phyloP scores from a whole-genome alignment of 805 yeast species.

The Suhomyces sp. region DNA sequence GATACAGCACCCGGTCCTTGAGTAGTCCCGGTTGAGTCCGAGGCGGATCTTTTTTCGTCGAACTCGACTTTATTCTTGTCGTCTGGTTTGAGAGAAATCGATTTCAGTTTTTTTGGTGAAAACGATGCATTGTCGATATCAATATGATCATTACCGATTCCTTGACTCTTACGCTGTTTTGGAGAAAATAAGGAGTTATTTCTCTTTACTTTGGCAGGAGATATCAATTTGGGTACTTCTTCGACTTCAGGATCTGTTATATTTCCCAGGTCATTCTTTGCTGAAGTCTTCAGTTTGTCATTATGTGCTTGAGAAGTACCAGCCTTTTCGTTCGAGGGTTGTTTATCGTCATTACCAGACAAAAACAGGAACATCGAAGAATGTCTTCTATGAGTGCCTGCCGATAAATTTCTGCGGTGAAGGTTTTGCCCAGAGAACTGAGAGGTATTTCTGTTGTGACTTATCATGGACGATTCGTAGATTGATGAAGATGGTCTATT shows the following conservation, averaged over 20 bases:
- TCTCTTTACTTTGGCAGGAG: constrained; percentile 26
- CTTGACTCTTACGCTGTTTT: constrained; percentile 8
- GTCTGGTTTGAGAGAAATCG: constrained; percentile 16
- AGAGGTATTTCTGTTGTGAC: constrained; percentile 45
- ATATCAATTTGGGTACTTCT: constrained; percentile 13
- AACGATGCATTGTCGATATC: constrained; percentile 32
- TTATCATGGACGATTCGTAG: constrained; percentile 43
- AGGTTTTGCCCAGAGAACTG: constrained; percentile 30
- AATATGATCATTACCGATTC: constrained; percentile 12
- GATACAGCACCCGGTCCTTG: constrained; percentile 22
- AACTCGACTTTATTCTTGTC: constrained; percentile 37
- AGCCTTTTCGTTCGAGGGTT: constrained; percentile 3
- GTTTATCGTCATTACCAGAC: constrained; percentile 27
- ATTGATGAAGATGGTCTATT: constrained; percentile 50
- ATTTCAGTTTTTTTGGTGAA: constrained; percentile 36
- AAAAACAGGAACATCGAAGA: constrained; percentile 58
- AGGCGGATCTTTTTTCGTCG: constrained; percentile 27
- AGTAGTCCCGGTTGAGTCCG: constrained; percentile 34
- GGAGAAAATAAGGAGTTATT: constrained; percentile 12
- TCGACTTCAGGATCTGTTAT: neutral
- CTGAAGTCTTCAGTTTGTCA: constrained; percentile 8
- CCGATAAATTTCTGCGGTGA: constrained; percentile 30
- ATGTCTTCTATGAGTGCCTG: constrained; percentile 50
- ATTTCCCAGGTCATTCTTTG: neutral
- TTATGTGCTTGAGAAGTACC: constrained; percentile 6